phyloP scores from a whole-genome alignment of 371 early-diverging fungal genomes.

The Haplosporangium sp. region DNA sequence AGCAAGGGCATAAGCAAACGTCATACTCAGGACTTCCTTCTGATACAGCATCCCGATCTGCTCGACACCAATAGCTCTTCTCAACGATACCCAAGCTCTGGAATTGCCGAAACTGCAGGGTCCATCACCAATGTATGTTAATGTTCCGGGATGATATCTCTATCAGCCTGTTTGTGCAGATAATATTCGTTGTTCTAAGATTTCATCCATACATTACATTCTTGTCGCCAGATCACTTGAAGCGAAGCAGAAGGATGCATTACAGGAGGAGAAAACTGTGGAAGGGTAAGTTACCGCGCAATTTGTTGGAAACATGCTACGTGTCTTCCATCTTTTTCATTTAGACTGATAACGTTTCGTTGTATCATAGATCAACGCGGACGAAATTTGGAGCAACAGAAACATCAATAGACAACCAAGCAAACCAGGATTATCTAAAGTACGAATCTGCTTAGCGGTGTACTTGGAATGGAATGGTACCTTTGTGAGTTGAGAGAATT shows the following conservation, averaged over 20 bases:
- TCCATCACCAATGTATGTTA: slow-evolving; percentile 41
- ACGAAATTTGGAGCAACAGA: slow-evolving; percentile 1
- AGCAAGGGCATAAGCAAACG: too few relatives aligned
- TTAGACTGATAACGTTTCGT: neutral
- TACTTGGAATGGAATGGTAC: too few relatives aligned
- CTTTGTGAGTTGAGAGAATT: neutral
- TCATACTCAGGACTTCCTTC: too few relatives aligned
- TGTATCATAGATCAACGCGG: slow-evolving; percentile 4
- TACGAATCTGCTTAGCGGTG: slow-evolving; percentile 1
- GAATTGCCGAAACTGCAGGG: slow-evolving; percentile 41
- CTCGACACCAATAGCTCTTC: slow-evolving; percentile 10
- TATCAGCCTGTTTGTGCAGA: neutral
- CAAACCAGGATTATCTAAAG: slow-evolving; percentile 22
- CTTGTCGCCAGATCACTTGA: slow-evolving; percentile 35
- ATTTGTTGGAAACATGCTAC: neutral
- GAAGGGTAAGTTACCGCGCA: slow-evolving; percentile 3
- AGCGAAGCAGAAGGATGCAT: slow-evolving; percentile 34
- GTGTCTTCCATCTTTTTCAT: neutral
- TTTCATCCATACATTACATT: neutral
- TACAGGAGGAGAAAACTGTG: slow-evolving; percentile 11
- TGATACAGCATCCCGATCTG: too few relatives aligned
- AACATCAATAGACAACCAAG: neutral
- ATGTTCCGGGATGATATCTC: neutral
- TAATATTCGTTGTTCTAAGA: neutral
- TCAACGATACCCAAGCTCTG: slow-evolving; percentile 39